These are phyloP conservation scores for Metschnikowia reukaufii DNA, from an alignment of 805 yeast species.

Conservation along the genomic window DNA sequence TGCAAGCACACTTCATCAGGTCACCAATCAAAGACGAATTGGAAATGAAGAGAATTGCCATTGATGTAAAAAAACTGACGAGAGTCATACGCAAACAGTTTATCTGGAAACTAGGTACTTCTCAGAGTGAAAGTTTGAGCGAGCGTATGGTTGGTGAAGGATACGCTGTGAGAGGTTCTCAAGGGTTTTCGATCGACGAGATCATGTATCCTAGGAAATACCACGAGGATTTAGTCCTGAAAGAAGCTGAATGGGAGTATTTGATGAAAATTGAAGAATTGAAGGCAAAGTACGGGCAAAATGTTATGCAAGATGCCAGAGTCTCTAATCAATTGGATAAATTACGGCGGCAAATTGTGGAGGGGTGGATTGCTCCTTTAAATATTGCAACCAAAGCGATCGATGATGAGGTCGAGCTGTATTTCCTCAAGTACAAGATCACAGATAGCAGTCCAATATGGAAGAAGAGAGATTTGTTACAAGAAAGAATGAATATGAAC, in stretches of 20 bases:
- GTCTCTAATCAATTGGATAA: slow-evolving; percentile 1
- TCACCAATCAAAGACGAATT: slow-evolving; percentile 24
- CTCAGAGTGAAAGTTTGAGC: neutral
- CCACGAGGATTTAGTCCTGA: slow-evolving; percentile 26
- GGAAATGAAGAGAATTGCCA: slow-evolving; percentile 28
- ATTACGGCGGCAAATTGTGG: slow-evolving; percentile 11
- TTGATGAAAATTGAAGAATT: slow-evolving; percentile 18
- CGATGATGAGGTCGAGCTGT: slow-evolving; percentile 14
- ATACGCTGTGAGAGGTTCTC: slow-evolving; percentile 27
- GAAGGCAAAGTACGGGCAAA: slow-evolving; percentile 8
- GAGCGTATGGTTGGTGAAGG: slow-evolving; percentile 29
- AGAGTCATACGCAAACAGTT: slow-evolving; percentile 23
- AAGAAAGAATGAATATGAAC: slow-evolving; percentile 18
- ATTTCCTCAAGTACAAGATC: slow-evolving; percentile 18
- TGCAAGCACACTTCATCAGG: slow-evolving; percentile 29
- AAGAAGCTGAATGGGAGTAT: slow-evolving; percentile 40
- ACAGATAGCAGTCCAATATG: slow-evolving; percentile 10
- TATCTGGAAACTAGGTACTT: slow-evolving; percentile 24
- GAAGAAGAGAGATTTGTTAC: slow-evolving; percentile 16
- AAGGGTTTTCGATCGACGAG: slow-evolving; percentile 30
- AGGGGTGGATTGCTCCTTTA: slow-evolving; percentile 18
- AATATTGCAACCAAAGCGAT: slow-evolving; percentile 13
- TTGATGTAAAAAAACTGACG: slow-evolving; percentile 34
- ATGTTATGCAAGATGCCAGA: slow-evolving; percentile 12
- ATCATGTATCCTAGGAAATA: slow-evolving; percentile 29